These are phyloP conservation scores for Pythium pyrilobum DNA, from an alignment of 352 stramenopile genomes.

Conservation along the genomic window DNA sequence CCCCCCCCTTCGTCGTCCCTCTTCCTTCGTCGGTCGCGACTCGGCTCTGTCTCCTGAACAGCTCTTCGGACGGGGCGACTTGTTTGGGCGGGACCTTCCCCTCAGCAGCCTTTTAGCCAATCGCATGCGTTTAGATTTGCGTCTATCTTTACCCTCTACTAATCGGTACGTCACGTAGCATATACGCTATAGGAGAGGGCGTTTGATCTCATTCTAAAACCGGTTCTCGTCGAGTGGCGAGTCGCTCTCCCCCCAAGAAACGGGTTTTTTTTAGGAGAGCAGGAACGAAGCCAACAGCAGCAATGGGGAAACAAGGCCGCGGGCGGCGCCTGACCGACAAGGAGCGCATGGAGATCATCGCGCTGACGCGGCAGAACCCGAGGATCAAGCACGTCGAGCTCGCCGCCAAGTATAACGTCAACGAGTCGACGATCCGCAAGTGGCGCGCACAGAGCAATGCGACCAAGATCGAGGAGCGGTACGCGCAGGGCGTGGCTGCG, in stretches of 20 bases:
- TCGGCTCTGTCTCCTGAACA: constrained; percentile 21
- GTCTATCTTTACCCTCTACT: too few relatives aligned
- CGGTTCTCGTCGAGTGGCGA: background rate
- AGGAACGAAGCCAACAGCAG: background rate
- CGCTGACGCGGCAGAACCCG: constrained; percentile 38
- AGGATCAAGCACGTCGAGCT: constrained; percentile 46
- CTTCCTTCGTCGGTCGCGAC: constrained; percentile 12
- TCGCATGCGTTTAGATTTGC: background rate
- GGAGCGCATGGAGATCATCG: constrained; percentile 63
- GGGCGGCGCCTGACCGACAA: constrained; percentile 48
- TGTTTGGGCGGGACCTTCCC: constrained; percentile 1
- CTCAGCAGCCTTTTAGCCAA: constrained; percentile 9
- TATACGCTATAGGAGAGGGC: too few relatives aligned
- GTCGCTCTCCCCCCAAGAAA: constrained; percentile 14
- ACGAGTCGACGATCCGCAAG: constrained; percentile 59
- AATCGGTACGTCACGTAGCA: too few relatives aligned
- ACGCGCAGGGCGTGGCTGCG: constrained; percentile 24
- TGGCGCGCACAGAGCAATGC: constrained; percentile 36
- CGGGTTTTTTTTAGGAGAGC: constrained; percentile 22
- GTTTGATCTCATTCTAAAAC: constrained; percentile 9
- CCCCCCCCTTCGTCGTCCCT: too few relatives aligned
- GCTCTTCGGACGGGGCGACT: constrained; percentile 17
- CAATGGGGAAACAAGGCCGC: constrained; percentile 35
- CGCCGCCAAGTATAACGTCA: constrained; percentile 39
- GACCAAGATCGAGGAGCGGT: constrained; percentile 33